Percentiles rank a stretch among this genome's conserved stretches.
Evolutionary conservation across 192 early-diverging fungal species (phyloP).

Genomic region (Haplosporangium gracile): DNA sequence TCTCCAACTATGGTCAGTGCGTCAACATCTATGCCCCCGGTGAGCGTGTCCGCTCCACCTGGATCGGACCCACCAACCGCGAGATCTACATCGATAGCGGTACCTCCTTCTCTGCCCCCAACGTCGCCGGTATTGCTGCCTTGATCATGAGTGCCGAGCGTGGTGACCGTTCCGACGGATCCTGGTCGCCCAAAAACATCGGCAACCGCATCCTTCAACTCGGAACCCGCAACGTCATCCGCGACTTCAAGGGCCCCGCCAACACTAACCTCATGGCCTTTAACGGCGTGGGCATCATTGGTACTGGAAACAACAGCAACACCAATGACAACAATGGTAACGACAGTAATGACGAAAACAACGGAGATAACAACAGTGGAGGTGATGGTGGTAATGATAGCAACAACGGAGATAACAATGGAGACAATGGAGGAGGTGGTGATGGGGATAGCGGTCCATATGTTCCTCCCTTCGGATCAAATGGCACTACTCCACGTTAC

Average conservation of each 20-base stretch:
- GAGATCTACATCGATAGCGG: conserved; percentile 55
- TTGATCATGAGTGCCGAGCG: conserved; percentile 38
- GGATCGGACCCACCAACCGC: conserved; percentile 49
- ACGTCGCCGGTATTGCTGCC: conserved; percentile 52
- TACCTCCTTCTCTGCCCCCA: conserved; percentile 57
- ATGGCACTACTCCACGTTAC: background rate
- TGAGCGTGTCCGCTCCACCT: conserved; percentile 52
- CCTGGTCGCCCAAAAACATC: conserved; percentile 43
- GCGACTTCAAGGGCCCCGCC: conserved; percentile 36
- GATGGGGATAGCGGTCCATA: conserved; percentile 15
- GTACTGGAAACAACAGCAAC: background rate
- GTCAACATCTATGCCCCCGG: conserved; percentile 67
- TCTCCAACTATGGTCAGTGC: conserved; percentile 66
- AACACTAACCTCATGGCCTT: conserved; percentile 58
- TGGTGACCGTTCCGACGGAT: conserved; percentile 35
- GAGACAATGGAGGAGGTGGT: background rate
- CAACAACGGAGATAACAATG: background rate
- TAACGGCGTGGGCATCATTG: conserved; percentile 48
- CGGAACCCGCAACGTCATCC: conserved; percentile 50
- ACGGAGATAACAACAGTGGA: background rate
- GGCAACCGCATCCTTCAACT: conserved; percentile 41
- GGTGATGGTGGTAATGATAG: background rate
- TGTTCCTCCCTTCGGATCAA: background rate
- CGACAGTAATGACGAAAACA: background rate
- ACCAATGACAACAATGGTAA: background rate